Percentiles rank a stretch among this genome's conserved stretches.
Evolutionary conservation across 2,329 filamentous ascomycete species (phyloP).

Genomic region (Endothia cerciana): DNA sequence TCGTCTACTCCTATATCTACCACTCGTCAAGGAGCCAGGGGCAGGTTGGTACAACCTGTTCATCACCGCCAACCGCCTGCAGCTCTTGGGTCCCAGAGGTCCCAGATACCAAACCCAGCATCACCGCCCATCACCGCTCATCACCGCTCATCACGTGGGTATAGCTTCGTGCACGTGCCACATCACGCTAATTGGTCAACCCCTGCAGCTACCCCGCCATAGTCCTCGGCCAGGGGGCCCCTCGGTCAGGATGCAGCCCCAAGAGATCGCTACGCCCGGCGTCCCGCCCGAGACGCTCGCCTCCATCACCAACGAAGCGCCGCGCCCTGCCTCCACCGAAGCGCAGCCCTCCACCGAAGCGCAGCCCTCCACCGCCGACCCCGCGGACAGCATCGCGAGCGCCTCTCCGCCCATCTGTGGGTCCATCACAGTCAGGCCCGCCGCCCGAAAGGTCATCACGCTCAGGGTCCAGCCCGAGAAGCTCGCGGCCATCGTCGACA

Average conservation of each 20-base stretch:
- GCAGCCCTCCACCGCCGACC: background rate
- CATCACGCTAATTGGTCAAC: background rate
- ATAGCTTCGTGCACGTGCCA: background rate
- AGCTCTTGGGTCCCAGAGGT: too few species aligned
- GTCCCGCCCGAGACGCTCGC: background rate
- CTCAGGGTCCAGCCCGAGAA: slow-evolving; percentile 3
- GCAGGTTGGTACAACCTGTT: too few species aligned
- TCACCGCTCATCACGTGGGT: too few species aligned
- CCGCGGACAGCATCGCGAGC: too few species aligned
- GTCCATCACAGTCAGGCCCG: background rate
- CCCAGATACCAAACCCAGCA: too few species aligned
- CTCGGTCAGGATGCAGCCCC: background rate
- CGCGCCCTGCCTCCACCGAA: background rate
- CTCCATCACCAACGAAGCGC: background rate
- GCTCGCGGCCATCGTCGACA: background rate
- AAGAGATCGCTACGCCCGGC: background rate
- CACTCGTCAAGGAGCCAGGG: too few species aligned
- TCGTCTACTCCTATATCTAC: too few species aligned
- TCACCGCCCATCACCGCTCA: too few species aligned
- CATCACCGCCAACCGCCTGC: too few species aligned
- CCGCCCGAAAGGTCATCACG: background rate
- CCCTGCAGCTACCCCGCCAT: background rate
- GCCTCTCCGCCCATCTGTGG: background rate
- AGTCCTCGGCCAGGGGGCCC: background rate
- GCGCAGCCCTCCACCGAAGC: background rate